Conservation (phyloP, 1,284 basidiomycete genomes). For the Trichosporon faecale region DNA sequence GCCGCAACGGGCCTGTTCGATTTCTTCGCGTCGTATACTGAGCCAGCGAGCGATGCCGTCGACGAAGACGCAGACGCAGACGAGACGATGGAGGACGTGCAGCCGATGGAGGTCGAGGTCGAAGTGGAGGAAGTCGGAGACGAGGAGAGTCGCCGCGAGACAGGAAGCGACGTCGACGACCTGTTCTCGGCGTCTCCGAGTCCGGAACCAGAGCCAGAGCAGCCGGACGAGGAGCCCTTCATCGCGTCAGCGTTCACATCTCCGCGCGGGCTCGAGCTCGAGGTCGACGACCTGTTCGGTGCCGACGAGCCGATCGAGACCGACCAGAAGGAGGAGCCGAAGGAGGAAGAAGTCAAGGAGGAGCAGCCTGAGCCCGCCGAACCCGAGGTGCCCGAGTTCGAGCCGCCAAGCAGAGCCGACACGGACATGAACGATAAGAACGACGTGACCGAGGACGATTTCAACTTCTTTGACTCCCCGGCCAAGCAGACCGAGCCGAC, state of each 20-base stretch:
- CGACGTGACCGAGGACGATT: conserved; percentile 47
- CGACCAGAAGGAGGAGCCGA: not conserved
- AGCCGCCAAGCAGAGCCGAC: conserved; percentile 6
- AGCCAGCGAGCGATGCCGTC: conserved; percentile 26
- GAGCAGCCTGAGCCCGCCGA: not conserved
- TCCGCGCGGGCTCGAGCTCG: conserved; percentile 17
- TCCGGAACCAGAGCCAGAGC: conserved; percentile 13
- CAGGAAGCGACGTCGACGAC: conserved; percentile 36
- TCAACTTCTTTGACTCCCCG: conserved; percentile 50
- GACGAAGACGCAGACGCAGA: conserved; percentile 18
- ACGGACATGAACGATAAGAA: conserved; percentile 2
- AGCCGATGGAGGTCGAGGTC: conserved; percentile 15
- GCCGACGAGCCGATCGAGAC: conserved; percentile 9
- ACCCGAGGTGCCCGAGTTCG: not conserved
- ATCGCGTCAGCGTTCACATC: conserved; percentile 15
- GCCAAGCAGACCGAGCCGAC: conserved; percentile 15
- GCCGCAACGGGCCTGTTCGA: conserved; percentile 37
- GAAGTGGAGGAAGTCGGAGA: conserved; percentile 18
- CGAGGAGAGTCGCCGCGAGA: conserved; percentile 23
- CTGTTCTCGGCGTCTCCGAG: conserved; percentile 39
- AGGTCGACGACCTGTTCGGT: conserved; percentile 30
- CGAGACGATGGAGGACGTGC: conserved; percentile 2
- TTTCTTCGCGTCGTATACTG: conserved; percentile 33
- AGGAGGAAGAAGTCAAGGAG: not conserved
- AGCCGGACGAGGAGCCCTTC: conserved; percentile 16